Evolutionary conservation across 1,139 yeast genomes (phyloP), one percentile per base, ranked within the genome.

Genomic region (Lodderomyces theae): DNA sequence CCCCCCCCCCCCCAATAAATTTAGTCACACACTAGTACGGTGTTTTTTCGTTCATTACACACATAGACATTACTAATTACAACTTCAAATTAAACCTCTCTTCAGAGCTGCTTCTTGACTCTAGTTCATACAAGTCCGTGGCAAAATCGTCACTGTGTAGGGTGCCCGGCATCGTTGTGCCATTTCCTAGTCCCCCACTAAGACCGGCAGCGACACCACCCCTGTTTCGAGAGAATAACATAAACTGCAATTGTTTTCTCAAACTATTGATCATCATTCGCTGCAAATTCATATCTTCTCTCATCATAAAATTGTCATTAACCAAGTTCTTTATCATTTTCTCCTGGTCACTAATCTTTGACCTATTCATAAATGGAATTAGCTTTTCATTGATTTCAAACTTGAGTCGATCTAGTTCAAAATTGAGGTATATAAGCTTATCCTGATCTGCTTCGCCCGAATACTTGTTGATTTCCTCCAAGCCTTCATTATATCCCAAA

Each of bases 241-340:
- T 57, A 46, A 71, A 76, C 44, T 76, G 81, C 23, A 77, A 56
- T 48, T 77, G 82, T 46, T 77, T 78, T 33, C 80, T 55, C 26
- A 77, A 52, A 43, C 77, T 71, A 49, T 67, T 70, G 32, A 77
- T 59, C 39, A 71, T 59, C 47, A 71, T 58, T 38, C 79, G 51
- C 44, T 76, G 81, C 38, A 66, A 53, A 45, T 66, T 72, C 50
- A 77, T 47, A 44, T 77, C 81, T 38, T 77, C 81, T 42, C 71
- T 64, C 62, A 76, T 61, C 52, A 68, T 63, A 33, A 66, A 62
- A 44, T 63, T 73, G 38, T 74, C 80, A 43, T 45, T 47, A 5
- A 71, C 67, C 37, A 76, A 52, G 16, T 62, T 64, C 33, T 57
- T 66, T 19, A 74, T 51, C 21, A 74, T 52, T 16, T 60, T 60